A percentile compares a stretch with the other conserved stretches of the same genome.
Evolutionary conservation across 2,329 filamentous ascomycete genomes (phyloP).

Genomic region (Neocatenulostroma microsporum): DNA sequence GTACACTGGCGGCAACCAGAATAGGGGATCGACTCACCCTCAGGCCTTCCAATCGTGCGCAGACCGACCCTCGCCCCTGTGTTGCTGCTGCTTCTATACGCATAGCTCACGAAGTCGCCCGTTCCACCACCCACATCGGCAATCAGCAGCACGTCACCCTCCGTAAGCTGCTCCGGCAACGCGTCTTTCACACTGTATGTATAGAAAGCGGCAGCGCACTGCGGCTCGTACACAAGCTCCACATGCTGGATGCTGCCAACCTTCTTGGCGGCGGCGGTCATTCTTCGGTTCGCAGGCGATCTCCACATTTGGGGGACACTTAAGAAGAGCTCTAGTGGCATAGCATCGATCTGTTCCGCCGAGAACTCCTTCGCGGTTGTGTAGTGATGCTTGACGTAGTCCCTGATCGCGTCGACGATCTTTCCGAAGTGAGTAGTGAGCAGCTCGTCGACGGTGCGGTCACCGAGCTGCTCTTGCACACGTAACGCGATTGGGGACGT

Average conservation of each 20-base stretch:
- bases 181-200: background rate
- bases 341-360: slow-evolving; percentile 4
- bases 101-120: slow-evolving; percentile 8
- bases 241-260: slow-evolving; percentile 8
- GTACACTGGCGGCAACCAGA: background rate
- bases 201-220: slow-evolving; percentile 11
- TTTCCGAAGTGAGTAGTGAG: background rate
- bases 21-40: background rate
- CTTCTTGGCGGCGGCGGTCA: slow-evolving; percentile 8
- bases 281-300: slow-evolving; percentile 5
- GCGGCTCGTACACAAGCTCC: slow-evolving; percentile 11
- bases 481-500: background rate
- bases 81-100: background rate
- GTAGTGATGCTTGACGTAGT: background rate
- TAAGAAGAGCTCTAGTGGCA: slow-evolving; percentile 6
- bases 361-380: background rate
- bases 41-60: slow-evolving; percentile 1
- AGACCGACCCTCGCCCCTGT: slow-evolving; percentile 6
- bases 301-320: slow-evolving; percentile 13
- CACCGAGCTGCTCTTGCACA: slow-evolving; percentile 1
- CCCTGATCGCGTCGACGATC: background rate
- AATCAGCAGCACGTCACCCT: slow-evolving; percentile 6
- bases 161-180: background rate
- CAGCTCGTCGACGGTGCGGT: slow-evolving; percentile 1
- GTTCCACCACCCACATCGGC: slow-evolving; percentile 12